Evolutionary conservation across 2,329 filamentous ascomycete species (phyloP).

Genomic region (Gliomastix tumulicola): DNA sequence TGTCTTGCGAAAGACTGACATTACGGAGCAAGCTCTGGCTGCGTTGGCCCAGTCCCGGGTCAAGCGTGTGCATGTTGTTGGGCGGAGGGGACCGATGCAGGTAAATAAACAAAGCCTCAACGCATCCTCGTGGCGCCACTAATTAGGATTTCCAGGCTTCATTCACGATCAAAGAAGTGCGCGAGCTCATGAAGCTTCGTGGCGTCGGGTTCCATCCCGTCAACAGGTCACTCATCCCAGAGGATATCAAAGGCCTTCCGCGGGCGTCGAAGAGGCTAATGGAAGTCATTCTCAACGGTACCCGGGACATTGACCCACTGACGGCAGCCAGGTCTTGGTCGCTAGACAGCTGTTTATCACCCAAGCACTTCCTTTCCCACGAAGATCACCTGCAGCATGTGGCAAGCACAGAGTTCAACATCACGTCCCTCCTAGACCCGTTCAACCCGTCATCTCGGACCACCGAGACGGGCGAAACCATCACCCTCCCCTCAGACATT

Average conservation of each 20-base stretch:
- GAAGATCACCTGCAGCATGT: constrained; percentile 40
- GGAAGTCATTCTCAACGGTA: constrained; percentile 75
- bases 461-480: constrained; percentile 37
- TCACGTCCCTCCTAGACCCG: constrained; percentile 46
- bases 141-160: constrained; percentile 53
- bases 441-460: constrained; percentile 46
- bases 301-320: constrained; percentile 27
- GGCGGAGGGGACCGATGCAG: constrained; percentile 82
- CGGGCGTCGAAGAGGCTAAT: constrained; percentile 71
- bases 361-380: constrained; percentile 56
- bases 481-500: constrained; percentile 56
- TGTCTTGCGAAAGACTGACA: constrained; percentile 73
- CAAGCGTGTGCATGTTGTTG: constrained; percentile 78
- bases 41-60: constrained; percentile 65
- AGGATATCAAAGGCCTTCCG: constrained; percentile 61
- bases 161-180: constrained; percentile 91
- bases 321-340: constrained; percentile 64
- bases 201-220: constrained; percentile 66
- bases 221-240: constrained; percentile 58
- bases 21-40: constrained; percentile 76
- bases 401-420: constrained; percentile 60
- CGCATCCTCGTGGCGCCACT: too few species aligned
- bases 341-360: constrained; percentile 78
- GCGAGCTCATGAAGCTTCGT: constrained; percentile 77
- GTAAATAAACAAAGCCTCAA: constrained; percentile 29